Base-by-base conservation (phyloP, 345 rosid species). In the Psidium friedrichsthalianum region DNA sequence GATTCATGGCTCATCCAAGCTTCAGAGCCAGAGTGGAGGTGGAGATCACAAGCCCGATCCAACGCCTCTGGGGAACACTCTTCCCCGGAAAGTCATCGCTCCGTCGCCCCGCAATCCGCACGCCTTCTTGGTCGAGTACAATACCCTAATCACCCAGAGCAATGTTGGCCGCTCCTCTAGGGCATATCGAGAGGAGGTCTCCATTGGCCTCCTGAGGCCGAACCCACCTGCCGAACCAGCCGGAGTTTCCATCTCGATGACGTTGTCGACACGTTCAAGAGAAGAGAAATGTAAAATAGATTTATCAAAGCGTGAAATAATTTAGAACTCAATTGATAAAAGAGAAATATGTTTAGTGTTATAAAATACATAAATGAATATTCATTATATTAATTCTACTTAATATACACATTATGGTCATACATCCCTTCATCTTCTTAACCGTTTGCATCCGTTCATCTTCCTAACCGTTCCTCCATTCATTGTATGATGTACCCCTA, bases 31-130 rank as follows among this genome's bases (percentile, higher is more conserved):
- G 89, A 29, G 74, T 69, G 61, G 82, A 59, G 55, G 89, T 87
- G 56, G 89, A 87, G 83, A 54, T 87, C 55, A 85, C 86, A 27
- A 87, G 89, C 82, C 82, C 85, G 29, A 40, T 58, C 54, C 36
- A 24, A 83, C 56, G 74, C 85, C 25, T 64, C 51, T 56, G 85
- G 22, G 85, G 89, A 27, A 74, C 84, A 6, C 82, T 82, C 27
- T 87, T 87, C 74, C 57, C 89, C 11, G 89, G 74, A 18, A 49
- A 40, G n/a, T 87, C 74, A 56, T 87, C n/a, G 84, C 86, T 36
- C 84, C 51, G 12, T 82, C 86, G 44, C 14, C 27, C 3, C 83
- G 83, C 47, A 76, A 85, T 8, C 47, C 52, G 25, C 40, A 85
- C 15, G 69, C 56, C 32, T 64, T 81, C 85, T 6, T 84, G 74